Base-by-base conservation (phyloP, 2,329 filamentous ascomycete species). In the Colletotrichum sp. region DNA sequence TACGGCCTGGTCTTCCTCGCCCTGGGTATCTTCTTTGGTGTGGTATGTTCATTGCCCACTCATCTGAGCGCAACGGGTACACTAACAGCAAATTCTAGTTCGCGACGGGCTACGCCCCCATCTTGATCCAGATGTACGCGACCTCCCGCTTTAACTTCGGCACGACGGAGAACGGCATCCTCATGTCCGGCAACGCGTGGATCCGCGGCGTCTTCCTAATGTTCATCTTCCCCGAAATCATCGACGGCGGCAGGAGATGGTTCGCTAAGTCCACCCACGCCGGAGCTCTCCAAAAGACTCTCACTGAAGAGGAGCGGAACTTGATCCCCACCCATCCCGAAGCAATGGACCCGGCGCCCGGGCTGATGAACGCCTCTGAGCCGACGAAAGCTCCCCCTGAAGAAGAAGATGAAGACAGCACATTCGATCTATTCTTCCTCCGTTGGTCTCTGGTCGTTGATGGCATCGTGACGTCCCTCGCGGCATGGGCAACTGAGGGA, bases 401-500 rank as follows among this genome's bases (percentile, higher is more conserved):
- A 1, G 83, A 85, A 2, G 85, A 89, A 1, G 83, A 87, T 52
- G 86, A 88, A 8, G 89, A 87, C 0, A 90, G 88, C 61, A 87
- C 84, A 0, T 95, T 95, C 79, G 93, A 95, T 76, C 86, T 95
- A 2, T 87, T 92, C 43, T 95, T 94, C 79, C 86, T 93, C 4
- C 88, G 92, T 4, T 93, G 90, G 85, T 94, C 92, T 75, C 85
- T 95, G 4, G 82, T 95, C 0, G 85, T 92, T 0, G 93, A 95
- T 79, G 92, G 92, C 0, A 79, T 90, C 0, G 84, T 95, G 26
- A 95, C 93, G 1, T 90, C 90, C 3, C 85, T 91, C 1, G 90
- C 92, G 0, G 90, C 91, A 0, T 92, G 94, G 77, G 91, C 92
- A 0, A 91, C 89, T 0, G 75, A 90, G 64, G 88, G 89, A 2